phyloP scores from a whole-genome alignment of 140 eudicot genomes.

The Senecio squalidus region DNA sequence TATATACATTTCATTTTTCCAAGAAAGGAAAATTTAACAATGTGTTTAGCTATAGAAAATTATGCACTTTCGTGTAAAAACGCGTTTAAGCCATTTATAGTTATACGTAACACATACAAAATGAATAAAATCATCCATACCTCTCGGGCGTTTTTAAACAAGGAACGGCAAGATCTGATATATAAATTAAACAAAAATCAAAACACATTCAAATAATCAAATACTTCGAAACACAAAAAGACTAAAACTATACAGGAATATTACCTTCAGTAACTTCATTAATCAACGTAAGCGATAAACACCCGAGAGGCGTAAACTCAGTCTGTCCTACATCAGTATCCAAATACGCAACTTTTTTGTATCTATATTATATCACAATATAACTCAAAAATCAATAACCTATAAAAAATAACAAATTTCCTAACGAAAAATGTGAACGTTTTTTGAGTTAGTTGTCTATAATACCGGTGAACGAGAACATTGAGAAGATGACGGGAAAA shows the following conservation, averaged over 20 bases:
- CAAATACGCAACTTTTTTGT: slow-evolving; percentile 58
- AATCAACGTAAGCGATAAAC: slow-evolving; percentile 55
- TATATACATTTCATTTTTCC: too few relatives aligned
- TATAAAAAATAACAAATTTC: neutral
- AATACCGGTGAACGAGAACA: slow-evolving; percentile 48
- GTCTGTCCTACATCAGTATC: slow-evolving; percentile 90
- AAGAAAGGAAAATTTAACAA: too few relatives aligned
- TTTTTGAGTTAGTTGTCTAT: neutral
- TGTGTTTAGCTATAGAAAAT: too few relatives aligned
- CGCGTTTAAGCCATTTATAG: too few relatives aligned
- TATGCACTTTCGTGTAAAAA: too few relatives aligned
- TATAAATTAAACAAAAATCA: neutral
- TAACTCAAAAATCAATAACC: neutral
- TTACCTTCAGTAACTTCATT: slow-evolving; percentile 63
- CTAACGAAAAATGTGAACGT: neutral
- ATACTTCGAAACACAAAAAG: neutral
- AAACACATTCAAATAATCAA: neutral
- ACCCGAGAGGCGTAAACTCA: slow-evolving; percentile 85
- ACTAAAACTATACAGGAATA: neutral
- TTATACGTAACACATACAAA: too few relatives aligned
- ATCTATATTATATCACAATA: slow-evolving; percentile 28
- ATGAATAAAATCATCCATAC: slow-evolving; percentile 19
- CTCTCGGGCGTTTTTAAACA: slow-evolving; percentile 76
- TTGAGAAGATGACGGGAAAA: slow-evolving; percentile 77
- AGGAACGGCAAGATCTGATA: slow-evolving; percentile 70